These are phyloP conservation scores for Balakata baccata DNA, from an alignment of 345 rosid genomes.

Conservation along the genomic window DNA sequence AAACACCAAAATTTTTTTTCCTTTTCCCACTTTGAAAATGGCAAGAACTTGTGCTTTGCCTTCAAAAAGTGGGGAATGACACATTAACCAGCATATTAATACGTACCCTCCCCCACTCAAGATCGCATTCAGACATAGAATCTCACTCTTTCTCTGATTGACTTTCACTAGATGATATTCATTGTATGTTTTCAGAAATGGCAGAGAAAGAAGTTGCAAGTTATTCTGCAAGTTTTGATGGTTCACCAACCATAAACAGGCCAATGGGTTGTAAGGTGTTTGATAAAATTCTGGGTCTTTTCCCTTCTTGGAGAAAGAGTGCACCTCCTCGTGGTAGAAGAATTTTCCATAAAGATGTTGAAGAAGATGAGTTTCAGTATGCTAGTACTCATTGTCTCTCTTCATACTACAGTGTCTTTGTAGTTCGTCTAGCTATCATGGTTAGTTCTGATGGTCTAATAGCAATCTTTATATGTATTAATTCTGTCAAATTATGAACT, in stretches of 20 bases:
- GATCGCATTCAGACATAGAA: background rate
- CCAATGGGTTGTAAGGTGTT: slow-evolving; percentile 42
- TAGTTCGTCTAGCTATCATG: slow-evolving; percentile 96
- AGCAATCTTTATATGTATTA: background rate
- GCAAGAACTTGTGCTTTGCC: slow-evolving; percentile 21
- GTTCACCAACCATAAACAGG: slow-evolving; percentile 22
- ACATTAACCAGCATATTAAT: slow-evolving; percentile 27
- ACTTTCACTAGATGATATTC: background rate
- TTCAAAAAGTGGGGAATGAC: slow-evolving; percentile 42
- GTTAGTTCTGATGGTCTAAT: slow-evolving; percentile 33
- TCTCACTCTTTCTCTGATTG: background rate
- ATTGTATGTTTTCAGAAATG: slow-evolving; percentile 10
- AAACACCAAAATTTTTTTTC: slow-evolving; percentile 5
- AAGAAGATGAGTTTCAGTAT: slow-evolving; percentile 69
- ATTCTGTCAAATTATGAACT: no score
- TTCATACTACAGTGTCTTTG: slow-evolving; percentile 94
- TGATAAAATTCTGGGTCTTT: slow-evolving; percentile 45
- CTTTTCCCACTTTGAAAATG: slow-evolving; percentile 3
- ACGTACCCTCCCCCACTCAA: slow-evolving; percentile 13
- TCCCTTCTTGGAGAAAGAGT: slow-evolving; percentile 48
- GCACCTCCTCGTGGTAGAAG: slow-evolving; percentile 42
- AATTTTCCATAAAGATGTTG: slow-evolving; percentile 62
- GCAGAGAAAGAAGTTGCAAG: slow-evolving; percentile 9
- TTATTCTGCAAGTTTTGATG: slow-evolving; percentile 8
- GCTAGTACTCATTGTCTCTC: slow-evolving; percentile 71